phyloP scores from a whole-genome alignment of 2,329 filamentous ascomycete species.

The Diaporthe ilicicola region DNA sequence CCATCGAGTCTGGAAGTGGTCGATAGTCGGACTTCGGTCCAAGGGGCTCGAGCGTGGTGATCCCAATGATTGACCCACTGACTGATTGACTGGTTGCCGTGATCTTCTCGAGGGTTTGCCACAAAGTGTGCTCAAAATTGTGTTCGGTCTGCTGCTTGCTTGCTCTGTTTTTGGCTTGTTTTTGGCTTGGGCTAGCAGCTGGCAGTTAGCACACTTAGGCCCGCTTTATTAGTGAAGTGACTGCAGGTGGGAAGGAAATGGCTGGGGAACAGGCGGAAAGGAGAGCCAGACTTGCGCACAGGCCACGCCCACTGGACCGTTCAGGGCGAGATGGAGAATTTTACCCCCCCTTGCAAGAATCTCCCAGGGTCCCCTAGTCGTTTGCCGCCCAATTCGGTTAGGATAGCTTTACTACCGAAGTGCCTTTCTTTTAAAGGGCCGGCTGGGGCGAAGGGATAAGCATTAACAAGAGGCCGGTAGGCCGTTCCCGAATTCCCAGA shows the following conservation, averaged over 20 bases:
- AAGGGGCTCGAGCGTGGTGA: conserved; percentile 7
- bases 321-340: no score
- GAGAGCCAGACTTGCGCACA: not conserved
- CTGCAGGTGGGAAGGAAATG: no score
- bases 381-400: no score
- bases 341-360: no score
- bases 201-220: no score
- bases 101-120: not conserved
- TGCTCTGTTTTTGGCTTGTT: not conserved
- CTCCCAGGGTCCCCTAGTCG: no score
- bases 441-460: no score
- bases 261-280: not conserved
- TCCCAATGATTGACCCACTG: not conserved
- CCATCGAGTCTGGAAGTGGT: not conserved
- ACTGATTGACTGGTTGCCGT: not conserved
- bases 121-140: not conserved
- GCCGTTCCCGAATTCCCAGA: no score
- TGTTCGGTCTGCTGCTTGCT: not conserved
- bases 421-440: no score
- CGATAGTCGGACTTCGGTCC: not conserved
- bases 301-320: not conserved
- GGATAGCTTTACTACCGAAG: no score
- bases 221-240: no score
- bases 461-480: no score
- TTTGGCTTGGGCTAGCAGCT: not conserved